Base-by-base conservation (phyloP, 2,329 filamentous ascomycete species). In the Colletotrichum sp. region DNA sequence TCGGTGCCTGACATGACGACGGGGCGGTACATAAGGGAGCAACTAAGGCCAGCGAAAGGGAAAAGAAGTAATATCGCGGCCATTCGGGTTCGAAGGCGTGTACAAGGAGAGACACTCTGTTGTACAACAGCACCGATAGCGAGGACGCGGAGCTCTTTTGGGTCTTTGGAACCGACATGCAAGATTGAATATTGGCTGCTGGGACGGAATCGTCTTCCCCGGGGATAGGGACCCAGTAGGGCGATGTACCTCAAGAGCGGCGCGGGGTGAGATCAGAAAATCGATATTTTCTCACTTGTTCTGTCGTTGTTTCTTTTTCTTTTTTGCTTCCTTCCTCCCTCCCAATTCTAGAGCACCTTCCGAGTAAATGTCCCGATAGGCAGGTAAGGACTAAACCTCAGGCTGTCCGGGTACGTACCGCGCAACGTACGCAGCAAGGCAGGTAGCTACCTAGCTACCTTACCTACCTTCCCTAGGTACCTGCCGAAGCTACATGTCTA, bases 1-100 rank as follows among this genome's bases (percentile, higher is more conserved):
- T 62, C 73, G 70, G 70, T 76, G 57, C 44, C 73, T 76, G 73
- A 68, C 70, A 68, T 76, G 64, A 73, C 69, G 73, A 73, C 44
- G 44, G 70, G 63, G 69, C 63, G 28, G 57, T 59, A 52, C 73
- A 44, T 65, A 26, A 49, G 36, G 57, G 57, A 68, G 63, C 57
- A 34, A 63, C 39, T 68, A 63, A 59, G 36, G 57, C 21, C 39
- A 34, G 26, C 39, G 52, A 63, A 16, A 69, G 8, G 57, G 30
- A 30, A 34, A 76, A 32, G 57, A 65, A 44, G 32, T 68, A 72
- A 12, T 10, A 28, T 59, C 18, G 15, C 34, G 34, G 28, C 34
- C 60, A 59, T 52, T 72, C 39, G 39, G 39, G 30, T 21, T 21
- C n/a, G 59, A 36, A 55, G 62, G 68, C 57, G 60, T 60, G 49